phyloP scores from a whole-genome alignment of 352 stramenopile species.

The Globisporangium rhizosaccharum region DNA sequence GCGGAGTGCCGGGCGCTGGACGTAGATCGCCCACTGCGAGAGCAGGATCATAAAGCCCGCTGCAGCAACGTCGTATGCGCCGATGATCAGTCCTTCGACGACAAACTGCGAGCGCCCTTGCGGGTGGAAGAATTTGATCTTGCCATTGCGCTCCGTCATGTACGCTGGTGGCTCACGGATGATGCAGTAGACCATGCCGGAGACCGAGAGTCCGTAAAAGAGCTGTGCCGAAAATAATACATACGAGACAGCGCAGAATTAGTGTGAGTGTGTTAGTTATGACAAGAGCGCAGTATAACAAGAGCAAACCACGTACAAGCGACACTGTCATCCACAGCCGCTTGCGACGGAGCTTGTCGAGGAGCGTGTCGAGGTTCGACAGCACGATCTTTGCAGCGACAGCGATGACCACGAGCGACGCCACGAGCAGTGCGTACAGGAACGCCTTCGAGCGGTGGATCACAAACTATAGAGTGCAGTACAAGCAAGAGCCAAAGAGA shows the following conservation, averaged over 20 bases:
- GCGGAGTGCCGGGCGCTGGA: conserved; percentile 51
- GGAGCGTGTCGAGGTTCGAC: conserved; percentile 59
- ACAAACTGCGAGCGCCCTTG: conserved; percentile 79
- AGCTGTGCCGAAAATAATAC: conserved; percentile 23
- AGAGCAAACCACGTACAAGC: conserved; percentile 26
- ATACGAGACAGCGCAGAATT: conserved; percentile 1
- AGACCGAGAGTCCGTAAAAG: conserved; percentile 85
- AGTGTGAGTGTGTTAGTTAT: not conserved
- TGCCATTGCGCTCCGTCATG: conserved; percentile 62
- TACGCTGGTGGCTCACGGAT: conserved; percentile 81
- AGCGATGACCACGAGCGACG: conserved; percentile 25
- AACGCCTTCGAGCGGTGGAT: conserved; percentile 71
- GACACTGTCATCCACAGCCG: conserved; percentile 86
- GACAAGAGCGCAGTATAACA: not conserved
- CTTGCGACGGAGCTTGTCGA: conserved; percentile 71
- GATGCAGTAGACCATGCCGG: conserved; percentile 88
- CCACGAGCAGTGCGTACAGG: conserved; percentile 40
- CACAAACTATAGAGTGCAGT: conserved; percentile 21
- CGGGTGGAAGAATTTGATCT: conserved; percentile 86
- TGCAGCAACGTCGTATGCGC: conserved; percentile 56
- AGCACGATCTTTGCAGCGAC: conserved; percentile 57
- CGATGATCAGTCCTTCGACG: conserved; percentile 78
- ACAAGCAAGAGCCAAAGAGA: not conserved
- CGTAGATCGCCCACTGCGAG: conserved; percentile 78
- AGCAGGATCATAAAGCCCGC: conserved; percentile 74